Conservation (phyloP, 805 yeast genomes). For the Nakazawaea laoshanensis region DNA sequence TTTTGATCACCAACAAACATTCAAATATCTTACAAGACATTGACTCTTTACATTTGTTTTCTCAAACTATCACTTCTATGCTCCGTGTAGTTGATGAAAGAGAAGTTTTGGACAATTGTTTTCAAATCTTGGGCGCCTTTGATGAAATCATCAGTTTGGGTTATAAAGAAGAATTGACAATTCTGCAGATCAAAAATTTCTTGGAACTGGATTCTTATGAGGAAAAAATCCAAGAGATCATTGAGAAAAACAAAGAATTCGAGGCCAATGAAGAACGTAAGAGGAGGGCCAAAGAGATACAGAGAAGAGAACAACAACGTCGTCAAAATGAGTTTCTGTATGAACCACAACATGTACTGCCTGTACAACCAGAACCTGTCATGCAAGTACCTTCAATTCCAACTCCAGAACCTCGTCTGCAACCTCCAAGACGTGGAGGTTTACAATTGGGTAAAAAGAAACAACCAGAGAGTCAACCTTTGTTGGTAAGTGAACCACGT, state of each 20-base stretch:
- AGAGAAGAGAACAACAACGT: slow-evolving; percentile 65
- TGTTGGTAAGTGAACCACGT: slow-evolving; percentile 20
- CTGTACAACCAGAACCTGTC: no score
- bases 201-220: slow-evolving; percentile 98
- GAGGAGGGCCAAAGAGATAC: slow-evolving; percentile 87
- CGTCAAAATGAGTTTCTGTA: no score
- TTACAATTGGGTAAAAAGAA: slow-evolving; percentile 64
- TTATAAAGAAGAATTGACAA: slow-evolving; percentile 76
- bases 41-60: slow-evolving; percentile 79
- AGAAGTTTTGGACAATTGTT: slow-evolving; percentile 77
- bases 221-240: slow-evolving; percentile 96
- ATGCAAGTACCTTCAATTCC: no score
- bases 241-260: slow-evolving; percentile 91
- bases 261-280: slow-evolving; percentile 97
- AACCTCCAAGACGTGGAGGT: slow-evolving; percentile 54
- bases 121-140: slow-evolving; percentile 83
- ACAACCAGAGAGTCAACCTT: slow-evolving; percentile 19
- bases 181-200: slow-evolving; percentile 78
- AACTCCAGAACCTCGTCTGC: slow-evolving; percentile 1
- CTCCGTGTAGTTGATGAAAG: slow-evolving; percentile 69
- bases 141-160: slow-evolving; percentile 92
- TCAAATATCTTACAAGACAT: slow-evolving; percentile 93
- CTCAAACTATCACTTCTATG: slow-evolving; percentile 71
- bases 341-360: no score
- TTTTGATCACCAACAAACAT: slow-evolving; percentile 81